Base-by-base conservation (phyloP, 2,329 filamentous ascomycete species). In the Macrophomina tecta region DNA sequence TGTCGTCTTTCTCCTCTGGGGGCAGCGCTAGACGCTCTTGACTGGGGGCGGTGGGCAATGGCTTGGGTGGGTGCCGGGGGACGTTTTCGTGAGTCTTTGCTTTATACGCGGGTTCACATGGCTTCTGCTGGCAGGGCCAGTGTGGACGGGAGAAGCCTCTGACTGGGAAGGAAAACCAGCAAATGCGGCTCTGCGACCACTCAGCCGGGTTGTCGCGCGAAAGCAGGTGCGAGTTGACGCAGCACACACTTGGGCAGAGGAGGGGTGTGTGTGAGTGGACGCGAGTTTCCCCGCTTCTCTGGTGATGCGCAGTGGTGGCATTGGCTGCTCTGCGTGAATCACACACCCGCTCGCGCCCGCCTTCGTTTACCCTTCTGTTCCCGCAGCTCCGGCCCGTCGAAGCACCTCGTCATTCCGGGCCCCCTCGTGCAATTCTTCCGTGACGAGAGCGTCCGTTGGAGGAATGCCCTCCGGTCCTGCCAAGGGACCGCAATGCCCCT, bases 31-130 rank as follows among this genome's bases (percentile, higher is more conserved):
- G 23, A 23, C 23, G 23, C 23, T 23, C 23, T 23, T 23, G 23
- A 23, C 23, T 23, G 23, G 23, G 42, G 36, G 36, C 48, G 48
- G 36, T 38, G 49, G 7, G 34, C 40, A 23, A 23, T 23, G 23
- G 23, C 23, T 2, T 23, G 23, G 23, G 23, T 23, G 23, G 23
- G 23, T 23, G 23, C 23, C 23, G 23, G 30, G 42, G 45, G 58
- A 61, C 28, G 4, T 14, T 30, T 9, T 23, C 49, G 8, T 23
- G 42, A 62, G 40, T 62, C 42, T 23, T 23, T 23, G 51, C 51
- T 56, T 55, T 65, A 65, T 65, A 56, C 63, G 23, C 23, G n/a
- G 63, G 11, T 58, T 65, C 63, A 65, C 63, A 65, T 65, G 63
- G 63, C 49, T n/a, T 32, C 48, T 23, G 30, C 9, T 28, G 36